A percentile compares a stretch with the other conserved stretches of the same genome.
Conservation (phyloP, 768 basidiomycete species). For the Kwoniella bestiolae region DNA sequence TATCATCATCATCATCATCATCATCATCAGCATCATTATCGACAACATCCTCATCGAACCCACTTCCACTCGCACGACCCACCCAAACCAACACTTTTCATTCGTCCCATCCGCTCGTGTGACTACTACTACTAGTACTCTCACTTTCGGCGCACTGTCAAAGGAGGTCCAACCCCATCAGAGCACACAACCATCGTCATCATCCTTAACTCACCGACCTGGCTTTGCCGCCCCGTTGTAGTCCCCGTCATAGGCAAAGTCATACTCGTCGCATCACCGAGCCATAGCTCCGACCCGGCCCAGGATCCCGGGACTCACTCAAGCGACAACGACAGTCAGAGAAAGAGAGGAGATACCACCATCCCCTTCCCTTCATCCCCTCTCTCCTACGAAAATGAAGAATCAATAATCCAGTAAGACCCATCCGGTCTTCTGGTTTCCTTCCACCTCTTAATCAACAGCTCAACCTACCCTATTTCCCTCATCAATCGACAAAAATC, state of each 20-base stretch:
- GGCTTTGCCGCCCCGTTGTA: too few relatives aligned
- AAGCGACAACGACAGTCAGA: too few relatives aligned
- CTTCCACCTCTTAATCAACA: not conserved
- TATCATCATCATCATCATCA: not conserved
- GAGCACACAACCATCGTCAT: too few relatives aligned
- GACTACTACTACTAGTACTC: not conserved
- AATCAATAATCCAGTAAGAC: conserved; percentile 26
- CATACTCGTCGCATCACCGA: too few relatives aligned
- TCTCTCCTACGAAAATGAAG: conserved; percentile 9
- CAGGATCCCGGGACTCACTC: too few relatives aligned
- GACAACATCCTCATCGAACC: not conserved
- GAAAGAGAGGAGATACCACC: conserved; percentile 13
- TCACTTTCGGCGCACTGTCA: not conserved
- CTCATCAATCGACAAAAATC: not conserved
- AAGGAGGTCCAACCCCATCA: too few relatives aligned
- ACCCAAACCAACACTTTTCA: not conserved
- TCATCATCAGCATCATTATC: not conserved
- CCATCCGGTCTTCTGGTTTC: conserved; percentile 25
- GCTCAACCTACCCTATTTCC: not conserved
- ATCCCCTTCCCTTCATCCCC: conserved; percentile 4
- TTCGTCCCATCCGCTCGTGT: conserved; percentile 20
- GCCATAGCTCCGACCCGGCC: too few relatives aligned
- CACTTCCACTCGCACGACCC: conserved; percentile 11
- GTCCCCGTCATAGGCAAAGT: too few relatives aligned
- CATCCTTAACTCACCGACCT: too few relatives aligned